Percentiles rank a stretch among this genome's conserved stretches.
phyloP scores from a whole-genome alignment of 306 rosid species.

The Ceratonia siliqua region DNA sequence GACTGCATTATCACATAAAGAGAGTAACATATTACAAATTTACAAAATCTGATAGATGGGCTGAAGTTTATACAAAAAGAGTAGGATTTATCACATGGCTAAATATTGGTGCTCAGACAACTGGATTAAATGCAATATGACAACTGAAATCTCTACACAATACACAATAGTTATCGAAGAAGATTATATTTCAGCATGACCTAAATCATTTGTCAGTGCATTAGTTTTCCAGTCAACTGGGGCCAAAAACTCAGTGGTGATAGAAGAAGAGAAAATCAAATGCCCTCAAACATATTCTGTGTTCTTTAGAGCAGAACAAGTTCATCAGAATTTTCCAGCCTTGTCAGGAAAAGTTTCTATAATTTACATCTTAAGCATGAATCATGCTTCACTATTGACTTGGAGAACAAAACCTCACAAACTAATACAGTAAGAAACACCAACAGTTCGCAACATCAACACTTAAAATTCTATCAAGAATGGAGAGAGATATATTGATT shows the following conservation, averaged over 20 bases:
- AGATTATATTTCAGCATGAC: background rate
- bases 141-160: constrained; percentile 9
- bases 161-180: constrained; percentile 5
- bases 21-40: background rate
- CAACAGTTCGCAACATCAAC: background rate
- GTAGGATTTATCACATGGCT: background rate
- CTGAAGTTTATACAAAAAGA: background rate
- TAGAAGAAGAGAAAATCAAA: background rate
- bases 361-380: background rate
- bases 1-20: constrained; percentile 56
- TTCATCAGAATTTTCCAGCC: constrained; percentile 19
- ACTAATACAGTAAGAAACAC: background rate
- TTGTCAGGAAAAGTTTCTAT: background rate
- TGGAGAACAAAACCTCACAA: background rate
- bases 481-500: background rate
- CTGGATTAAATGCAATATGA: background rate
- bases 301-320: constrained; percentile 6
- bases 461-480: background rate
- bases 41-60: background rate
- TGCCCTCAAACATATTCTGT: background rate
- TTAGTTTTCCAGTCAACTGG: constrained; percentile 23
- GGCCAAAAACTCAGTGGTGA: constrained; percentile 39
- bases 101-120: background rate
- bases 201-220: background rate
- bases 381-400: background rate